phyloP scores from a whole-genome alignment of 305 asterid species.

The Lippia alba region DNA sequence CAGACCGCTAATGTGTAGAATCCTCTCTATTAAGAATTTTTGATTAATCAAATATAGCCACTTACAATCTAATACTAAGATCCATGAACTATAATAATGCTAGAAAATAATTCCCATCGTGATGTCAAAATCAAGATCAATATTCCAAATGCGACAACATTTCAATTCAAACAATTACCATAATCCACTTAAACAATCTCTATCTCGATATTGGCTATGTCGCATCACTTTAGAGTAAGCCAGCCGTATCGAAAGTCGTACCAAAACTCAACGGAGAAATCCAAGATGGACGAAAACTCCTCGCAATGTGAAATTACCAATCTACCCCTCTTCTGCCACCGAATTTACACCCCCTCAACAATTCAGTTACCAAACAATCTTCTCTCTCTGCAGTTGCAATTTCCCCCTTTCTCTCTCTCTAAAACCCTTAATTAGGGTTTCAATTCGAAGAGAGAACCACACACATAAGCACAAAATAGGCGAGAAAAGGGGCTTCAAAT shows the following conservation, averaged over 20 bases:
- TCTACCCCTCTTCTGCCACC: not conserved
- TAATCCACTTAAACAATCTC: not conserved
- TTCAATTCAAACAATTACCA: not conserved
- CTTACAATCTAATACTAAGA: too few relatives aligned
- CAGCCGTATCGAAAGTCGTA: not conserved
- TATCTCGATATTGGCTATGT: not conserved
- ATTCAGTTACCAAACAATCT: conserved; percentile 25
- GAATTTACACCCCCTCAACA: conserved; percentile 5
- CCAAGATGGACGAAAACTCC: not conserved
- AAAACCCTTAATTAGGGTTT: conserved; percentile 12
- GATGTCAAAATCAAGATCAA: not conserved
- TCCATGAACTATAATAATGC: not conserved
- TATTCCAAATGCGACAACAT: not conserved
- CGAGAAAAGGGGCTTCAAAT: not conserved
- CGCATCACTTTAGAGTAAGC: not conserved
- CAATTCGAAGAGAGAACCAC: not conserved
- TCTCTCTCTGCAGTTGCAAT: not conserved
- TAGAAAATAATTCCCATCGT: too few relatives aligned
- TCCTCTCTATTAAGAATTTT: too few relatives aligned
- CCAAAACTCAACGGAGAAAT: not conserved
- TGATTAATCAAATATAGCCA: too few relatives aligned
- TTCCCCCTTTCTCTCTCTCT: conserved; percentile 2
- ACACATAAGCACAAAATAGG: not conserved
- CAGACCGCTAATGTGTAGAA: too few relatives aligned
- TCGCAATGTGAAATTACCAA: not conserved